Evolutionary conservation across 176 grass and related monocot species (phyloP), one percentile per base, ranked within the genome.

Genomic region (Neostapfia colusana): DNA sequence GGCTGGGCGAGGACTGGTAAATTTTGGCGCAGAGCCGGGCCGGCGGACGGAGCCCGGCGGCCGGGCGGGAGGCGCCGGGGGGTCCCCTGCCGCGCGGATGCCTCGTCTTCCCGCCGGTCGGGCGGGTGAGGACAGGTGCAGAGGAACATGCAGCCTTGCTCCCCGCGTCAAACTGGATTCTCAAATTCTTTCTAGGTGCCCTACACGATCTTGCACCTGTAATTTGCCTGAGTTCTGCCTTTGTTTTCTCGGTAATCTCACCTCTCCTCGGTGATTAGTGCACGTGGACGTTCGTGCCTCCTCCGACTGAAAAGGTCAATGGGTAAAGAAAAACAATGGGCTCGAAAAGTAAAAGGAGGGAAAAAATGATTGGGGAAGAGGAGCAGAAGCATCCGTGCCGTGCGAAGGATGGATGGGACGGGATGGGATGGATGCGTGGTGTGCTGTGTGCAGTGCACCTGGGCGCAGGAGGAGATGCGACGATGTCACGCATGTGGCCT

Each of bases 161-260:
- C 66, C 48, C 70, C 6, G 26, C 70, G 62, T 41, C 70, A 28
- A 45, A 37, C 59, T 37, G 37, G 69, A 57, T 66, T 56, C n/a
- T n/a, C n/a, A n/a, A n/a, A n/a, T 36, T 72, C 44, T 7, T 64
- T n/a, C 37, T 51, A 18, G 10, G 34, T 13, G 42, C 71, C 80
- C 80, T 78, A 72, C 75, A 18, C 43, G 34, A 84, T 78, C 58
- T 54, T 42, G 59, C 46, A 25, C 50, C n/a, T n/a, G n/a, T n/a
- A n/a, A n/a, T n/a, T n/a, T n/a, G 46, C 15, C 35, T 1, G 6
- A 2, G 55, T 16, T 3, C 17, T 20, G 6, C 20, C 28, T 2
- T 43, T 18, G 14, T 74, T 27, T 27, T 42, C 7, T 6, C 23
- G 5, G 37, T 34, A 21, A 21, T 31, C 12, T 56, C 6, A 4